Percentiles rank a stretch among this genome's conserved stretches.
These are phyloP conservation scores for Camillea tinctor DNA, from an alignment of 2,329 filamentous ascomycete species.

Conservation along the genomic window DNA sequence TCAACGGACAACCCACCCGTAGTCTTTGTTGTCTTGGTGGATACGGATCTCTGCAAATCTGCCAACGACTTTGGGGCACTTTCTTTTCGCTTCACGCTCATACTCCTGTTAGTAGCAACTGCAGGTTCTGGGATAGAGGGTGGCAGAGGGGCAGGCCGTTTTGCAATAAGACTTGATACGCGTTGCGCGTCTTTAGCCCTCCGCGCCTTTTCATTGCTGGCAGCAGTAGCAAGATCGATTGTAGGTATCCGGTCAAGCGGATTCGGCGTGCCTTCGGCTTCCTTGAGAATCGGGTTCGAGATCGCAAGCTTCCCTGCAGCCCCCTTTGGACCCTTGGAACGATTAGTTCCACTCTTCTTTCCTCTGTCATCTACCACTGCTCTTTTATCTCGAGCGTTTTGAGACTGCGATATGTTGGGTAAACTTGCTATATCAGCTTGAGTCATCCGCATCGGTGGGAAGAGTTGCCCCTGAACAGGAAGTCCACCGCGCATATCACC, in stretches of 20 bases:
- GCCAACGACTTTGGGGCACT: constrained; percentile 21
- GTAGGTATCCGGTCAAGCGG: constrained; percentile 36
- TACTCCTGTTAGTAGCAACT: constrained; percentile 34
- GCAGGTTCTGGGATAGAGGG: constrained; percentile 32
- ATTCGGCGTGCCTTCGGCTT: constrained; percentile 24
- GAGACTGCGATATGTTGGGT: constrained; percentile 14
- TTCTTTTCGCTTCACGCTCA: constrained; percentile 40
- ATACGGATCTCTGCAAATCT: constrained; percentile 24
- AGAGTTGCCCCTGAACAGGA: constrained; percentile 41
- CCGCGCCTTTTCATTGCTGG: constrained; percentile 44
- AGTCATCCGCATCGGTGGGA: constrained; percentile 39
- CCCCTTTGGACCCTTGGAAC: constrained; percentile 19
- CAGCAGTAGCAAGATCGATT: constrained; percentile 50
- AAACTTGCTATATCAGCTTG: constrained; percentile 2
- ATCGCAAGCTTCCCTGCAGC: constrained; percentile 44
- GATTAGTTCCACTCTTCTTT: constrained; percentile 16
- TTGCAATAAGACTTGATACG: constrained; percentile 33
- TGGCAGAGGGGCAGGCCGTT: constrained; percentile 38
- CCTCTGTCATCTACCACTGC: not conserved
- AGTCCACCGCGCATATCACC: constrained; percentile 25
- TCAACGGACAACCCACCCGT: constrained; percentile 29
- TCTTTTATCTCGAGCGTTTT: constrained; percentile 4
- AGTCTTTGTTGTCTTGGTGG: constrained; percentile 24
- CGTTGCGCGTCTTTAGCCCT: constrained; percentile 34
- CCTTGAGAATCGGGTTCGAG: constrained; percentile 46